Base-by-base conservation (phyloP, 805 yeast species). In the Yarrowia sp. region DNA sequence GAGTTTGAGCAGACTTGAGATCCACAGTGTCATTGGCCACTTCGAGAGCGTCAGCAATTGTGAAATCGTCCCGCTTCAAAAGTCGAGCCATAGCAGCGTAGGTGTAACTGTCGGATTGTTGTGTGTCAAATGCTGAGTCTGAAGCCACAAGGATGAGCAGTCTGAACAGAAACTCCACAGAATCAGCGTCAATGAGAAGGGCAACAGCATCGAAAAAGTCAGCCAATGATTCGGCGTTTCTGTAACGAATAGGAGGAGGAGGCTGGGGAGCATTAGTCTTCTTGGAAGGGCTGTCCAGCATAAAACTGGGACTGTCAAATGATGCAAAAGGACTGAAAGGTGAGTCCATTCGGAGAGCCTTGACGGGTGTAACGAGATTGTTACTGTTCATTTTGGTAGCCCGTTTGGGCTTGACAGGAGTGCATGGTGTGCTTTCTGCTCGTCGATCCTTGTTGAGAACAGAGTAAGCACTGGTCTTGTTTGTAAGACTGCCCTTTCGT, bases 401-500 rank as follows among this genome's bases (percentile, higher is more conserved):
- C 10, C 14, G n/a, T 19, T 38, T 53, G 32, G 42, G 8, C 56
- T 35, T 52, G 56, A 36, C 42, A 1, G 59, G 59, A 8, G 59
- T 53, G 14, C 19, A 38, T 3, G 59, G 59, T 35, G 22, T 53
- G 35, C 45, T 40, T 7, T 32, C 49, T 15, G 64, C 26, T 42
- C 49, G 49, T 8, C 26, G 15, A 2, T 14, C 42, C 64, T 19
- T 56, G 49, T 56, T 56, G 22, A 56, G 49, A 9, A 42, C 49
- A 11, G 64, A 56, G 41, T 56, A 56, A 1, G 64, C 64, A 42
- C 64, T 56, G 14, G 41, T 40, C 40, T 42, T 56, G 49, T 56
- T 42, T 26, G 5, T 16, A 5, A 16, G 26, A n/a, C 49, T 42
- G 2, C 64, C 64, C 41, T 56, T 56, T 14, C 40, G 41, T n/a